These are phyloP conservation scores for Alternaria sp. DNA, from an alignment of 2,329 filamentous ascomycete genomes.

Conservation along the genomic window DNA sequence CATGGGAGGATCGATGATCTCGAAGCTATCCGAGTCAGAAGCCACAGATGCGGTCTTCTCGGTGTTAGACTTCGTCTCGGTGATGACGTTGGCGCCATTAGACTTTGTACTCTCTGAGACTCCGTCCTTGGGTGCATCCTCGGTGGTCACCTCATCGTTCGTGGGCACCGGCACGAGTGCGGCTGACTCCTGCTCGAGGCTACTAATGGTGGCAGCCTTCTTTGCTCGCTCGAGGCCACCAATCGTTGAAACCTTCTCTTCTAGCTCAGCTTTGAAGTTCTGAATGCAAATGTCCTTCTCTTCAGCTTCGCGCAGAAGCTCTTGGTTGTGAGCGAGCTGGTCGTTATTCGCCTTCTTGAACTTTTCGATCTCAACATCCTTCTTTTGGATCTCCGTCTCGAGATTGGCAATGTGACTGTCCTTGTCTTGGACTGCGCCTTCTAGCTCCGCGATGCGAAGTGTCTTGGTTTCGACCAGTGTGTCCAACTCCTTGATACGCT, in stretches of 20 bases:
- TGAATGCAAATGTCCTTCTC: too few species aligned
- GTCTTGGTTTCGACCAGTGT: constrained; percentile 6
- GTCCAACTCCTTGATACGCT: constrained; percentile 21
- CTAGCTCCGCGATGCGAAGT: constrained; percentile 15
- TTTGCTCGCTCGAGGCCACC: constrained; percentile 9
- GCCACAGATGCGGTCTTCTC: not conserved
- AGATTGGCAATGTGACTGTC: constrained; percentile 8
- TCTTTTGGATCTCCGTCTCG: not conserved
- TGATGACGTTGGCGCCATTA: not conserved
- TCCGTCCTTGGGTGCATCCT: not conserved
- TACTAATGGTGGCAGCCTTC: constrained; percentile 5
- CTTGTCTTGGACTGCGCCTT: constrained; percentile 8
- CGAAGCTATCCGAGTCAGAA: not conserved
- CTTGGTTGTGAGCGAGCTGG: constrained; percentile 16
- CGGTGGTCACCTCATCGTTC: not conserved
- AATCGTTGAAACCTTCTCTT: constrained; percentile 11
- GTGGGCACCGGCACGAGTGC: not conserved
- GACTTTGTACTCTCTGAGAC: not conserved
- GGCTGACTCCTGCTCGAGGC: constrained; percentile 9
- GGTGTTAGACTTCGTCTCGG: not conserved
- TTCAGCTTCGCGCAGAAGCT: constrained; percentile 17
- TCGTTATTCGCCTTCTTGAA: constrained; percentile 10
- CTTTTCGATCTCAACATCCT: not conserved
- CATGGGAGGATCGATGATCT: not conserved
- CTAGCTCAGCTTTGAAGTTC: constrained; percentile 14